phyloP scores from a whole-genome alignment of 2,329 filamentous ascomycete genomes.

The Didymella keratinophila region DNA sequence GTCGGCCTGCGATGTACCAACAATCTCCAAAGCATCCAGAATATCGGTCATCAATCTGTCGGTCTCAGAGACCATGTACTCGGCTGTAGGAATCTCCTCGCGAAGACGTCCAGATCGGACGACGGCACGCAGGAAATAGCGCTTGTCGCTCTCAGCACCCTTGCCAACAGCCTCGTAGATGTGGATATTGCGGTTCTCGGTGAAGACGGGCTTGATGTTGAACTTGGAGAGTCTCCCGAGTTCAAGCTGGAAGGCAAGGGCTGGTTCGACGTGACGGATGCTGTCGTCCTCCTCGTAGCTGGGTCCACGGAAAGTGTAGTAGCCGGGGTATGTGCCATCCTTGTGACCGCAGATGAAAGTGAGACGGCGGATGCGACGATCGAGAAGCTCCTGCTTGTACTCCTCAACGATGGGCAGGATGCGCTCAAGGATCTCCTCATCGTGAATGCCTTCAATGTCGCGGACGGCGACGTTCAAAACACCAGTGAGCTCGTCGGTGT shows the following conservation, averaged over 20 bases:
- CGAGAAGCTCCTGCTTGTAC: slow-evolving; percentile 82
- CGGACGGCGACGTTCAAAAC: slow-evolving; percentile 93
- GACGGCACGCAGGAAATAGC: slow-evolving; percentile 96
- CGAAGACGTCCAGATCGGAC: slow-evolving; percentile 92
- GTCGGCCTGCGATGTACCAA: slow-evolving; percentile 98
- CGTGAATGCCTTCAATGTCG: slow-evolving; percentile 83
- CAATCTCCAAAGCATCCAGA: slow-evolving; percentile 95
- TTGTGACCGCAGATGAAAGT: slow-evolving; percentile 97
- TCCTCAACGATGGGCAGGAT: slow-evolving; percentile 79
- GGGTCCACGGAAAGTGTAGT: slow-evolving; percentile 98
- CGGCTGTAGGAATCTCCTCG: slow-evolving; percentile 97
- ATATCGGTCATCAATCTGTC: slow-evolving; percentile 98
- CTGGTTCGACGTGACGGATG: slow-evolving; percentile 96
- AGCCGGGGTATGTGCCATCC: slow-evolving; percentile 92
- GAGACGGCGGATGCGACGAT: slow-evolving; percentile 83
- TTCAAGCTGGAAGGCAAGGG: slow-evolving; percentile 97
- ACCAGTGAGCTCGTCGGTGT: slow-evolving; percentile 80
- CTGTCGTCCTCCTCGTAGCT: slow-evolving; percentile 88
- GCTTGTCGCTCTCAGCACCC: slow-evolving; percentile 93
- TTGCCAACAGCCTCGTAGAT: slow-evolving; percentile 98
- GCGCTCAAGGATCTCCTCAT: slow-evolving; percentile 79
- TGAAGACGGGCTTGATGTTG: slow-evolving; percentile 97
- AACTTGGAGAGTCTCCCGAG: slow-evolving; percentile 94
- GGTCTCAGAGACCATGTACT: slow-evolving; percentile 97
- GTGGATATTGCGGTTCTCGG: slow-evolving; percentile 98